Evolutionary conservation across 208 protist species (phyloP).

Genomic region (Acanthamoeba rhysodes): DNA sequence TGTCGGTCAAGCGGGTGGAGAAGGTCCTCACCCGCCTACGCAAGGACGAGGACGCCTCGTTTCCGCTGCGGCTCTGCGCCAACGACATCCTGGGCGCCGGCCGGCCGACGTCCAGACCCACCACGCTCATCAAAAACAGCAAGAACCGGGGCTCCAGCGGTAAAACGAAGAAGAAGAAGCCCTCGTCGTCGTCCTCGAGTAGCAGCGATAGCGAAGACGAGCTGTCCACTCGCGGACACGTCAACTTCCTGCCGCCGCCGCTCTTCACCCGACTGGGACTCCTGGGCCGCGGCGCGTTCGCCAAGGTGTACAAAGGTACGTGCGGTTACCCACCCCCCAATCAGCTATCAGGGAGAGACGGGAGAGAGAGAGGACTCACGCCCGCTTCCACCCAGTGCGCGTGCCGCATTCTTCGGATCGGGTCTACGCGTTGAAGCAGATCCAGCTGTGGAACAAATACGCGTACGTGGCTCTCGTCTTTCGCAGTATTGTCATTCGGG

Average conservation of each 20-base stretch:
- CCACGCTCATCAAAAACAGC: not conserved
- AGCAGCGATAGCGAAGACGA: not conserved
- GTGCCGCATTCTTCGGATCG: not conserved
- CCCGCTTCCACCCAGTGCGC: not conserved
- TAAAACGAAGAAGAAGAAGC: not conserved
- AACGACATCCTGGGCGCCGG: not conserved
- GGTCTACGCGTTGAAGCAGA: slow-evolving; percentile 10
- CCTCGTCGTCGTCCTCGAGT: not conserved
- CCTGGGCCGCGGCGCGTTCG: not conserved
- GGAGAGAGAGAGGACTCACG: not conserved
- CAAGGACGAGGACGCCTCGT: slow-evolving; percentile 22
- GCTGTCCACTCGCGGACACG: not conserved
- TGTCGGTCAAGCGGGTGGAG: not conserved
- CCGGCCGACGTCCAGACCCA: not conserved
- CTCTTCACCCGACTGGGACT: not conserved
- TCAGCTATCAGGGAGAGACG: too few relatives aligned
- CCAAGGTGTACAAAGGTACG: slow-evolving; percentile 22
- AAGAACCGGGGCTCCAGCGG: too few relatives aligned
- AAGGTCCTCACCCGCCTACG: not conserved
- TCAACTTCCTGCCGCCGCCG: not conserved
- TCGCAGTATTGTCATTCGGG: not conserved
- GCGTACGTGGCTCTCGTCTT: not conserved
- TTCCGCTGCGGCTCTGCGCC: slow-evolving; percentile 35
- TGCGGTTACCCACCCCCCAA: too few relatives aligned
- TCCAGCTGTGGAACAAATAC: not conserved